Evolutionary conservation across 352 stramenopile species (phyloP).

Genomic region (Thraustochytrium sp.): DNA sequence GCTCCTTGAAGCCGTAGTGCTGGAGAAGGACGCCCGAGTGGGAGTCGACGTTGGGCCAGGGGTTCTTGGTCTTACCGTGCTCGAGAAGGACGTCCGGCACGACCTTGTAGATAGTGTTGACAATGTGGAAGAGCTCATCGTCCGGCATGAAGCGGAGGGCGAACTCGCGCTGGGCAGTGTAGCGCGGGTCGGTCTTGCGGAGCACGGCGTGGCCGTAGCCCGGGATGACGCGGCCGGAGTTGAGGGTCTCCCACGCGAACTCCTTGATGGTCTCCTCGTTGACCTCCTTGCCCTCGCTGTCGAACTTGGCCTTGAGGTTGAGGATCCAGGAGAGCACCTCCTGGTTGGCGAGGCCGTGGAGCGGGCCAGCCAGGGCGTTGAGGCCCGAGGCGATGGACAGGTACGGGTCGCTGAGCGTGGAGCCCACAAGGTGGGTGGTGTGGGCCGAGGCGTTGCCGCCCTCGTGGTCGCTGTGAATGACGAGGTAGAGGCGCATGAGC

Average conservation of each 20-base stretch:
- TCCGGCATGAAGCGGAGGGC: constrained; percentile 98
- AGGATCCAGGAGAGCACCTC: constrained; percentile 90
- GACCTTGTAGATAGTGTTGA: constrained; percentile 98
- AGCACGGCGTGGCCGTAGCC: constrained; percentile 97
- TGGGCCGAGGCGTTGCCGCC: constrained; percentile 96
- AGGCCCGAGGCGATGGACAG: constrained; percentile 90
- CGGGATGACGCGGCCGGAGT: constrained; percentile 96
- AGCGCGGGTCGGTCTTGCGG: constrained; percentile 96
- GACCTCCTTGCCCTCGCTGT: constrained; percentile 87
- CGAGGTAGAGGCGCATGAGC: constrained; percentile 97
- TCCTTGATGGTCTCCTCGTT: constrained; percentile 97
- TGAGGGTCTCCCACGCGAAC: constrained; percentile 98
- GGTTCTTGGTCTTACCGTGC: constrained; percentile 99
- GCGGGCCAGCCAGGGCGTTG: constrained; percentile 91
- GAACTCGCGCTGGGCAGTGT: constrained; percentile 97
- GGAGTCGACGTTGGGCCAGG: constrained; percentile 98
- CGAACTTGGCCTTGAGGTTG: constrained; percentile 91
- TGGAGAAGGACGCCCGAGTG: constrained; percentile 96
- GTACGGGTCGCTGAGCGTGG: constrained; percentile 94
- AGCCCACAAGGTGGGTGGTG: constrained; percentile 95
- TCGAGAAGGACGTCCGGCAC: constrained; percentile 96
- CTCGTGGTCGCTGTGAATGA: constrained; percentile 99
- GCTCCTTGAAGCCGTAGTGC: constrained; percentile 98
- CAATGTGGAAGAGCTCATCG: constrained; percentile 97
- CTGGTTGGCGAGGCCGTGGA: constrained; percentile 98